A percentile compares a stretch with the other conserved stretches of the same genome.
phyloP scores from a whole-genome alignment of 129 eudicot species.

The Artemisia tridentata region DNA sequence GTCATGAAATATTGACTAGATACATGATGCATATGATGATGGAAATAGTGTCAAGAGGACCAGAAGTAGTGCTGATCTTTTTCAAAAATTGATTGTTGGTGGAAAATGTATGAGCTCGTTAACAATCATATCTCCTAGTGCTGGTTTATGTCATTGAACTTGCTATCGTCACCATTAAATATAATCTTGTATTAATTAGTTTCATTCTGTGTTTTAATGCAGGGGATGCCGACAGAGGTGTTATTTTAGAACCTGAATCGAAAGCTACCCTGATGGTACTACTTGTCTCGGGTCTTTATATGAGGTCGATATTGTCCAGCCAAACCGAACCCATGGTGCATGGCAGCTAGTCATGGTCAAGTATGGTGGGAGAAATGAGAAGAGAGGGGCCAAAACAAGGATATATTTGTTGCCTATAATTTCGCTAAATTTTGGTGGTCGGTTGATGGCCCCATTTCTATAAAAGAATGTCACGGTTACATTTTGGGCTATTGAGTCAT shows the following conservation, averaged over 20 bases:
- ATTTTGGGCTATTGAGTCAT: conserved; percentile 17
- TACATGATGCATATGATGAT: conserved; percentile 4
- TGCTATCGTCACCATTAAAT: background rate
- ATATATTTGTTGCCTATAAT: conserved; percentile 19
- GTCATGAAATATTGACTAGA: background rate
- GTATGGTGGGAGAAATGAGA: conserved; percentile 15
- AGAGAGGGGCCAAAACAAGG: conserved; percentile 18
- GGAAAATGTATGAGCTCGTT: conserved; percentile 15
- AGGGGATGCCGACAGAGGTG: background rate
- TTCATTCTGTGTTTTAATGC: background rate
- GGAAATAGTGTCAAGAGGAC: conserved; percentile 8
- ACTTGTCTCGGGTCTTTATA: background rate
- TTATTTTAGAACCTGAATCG: background rate
- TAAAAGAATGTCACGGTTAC: conserved; percentile 8
- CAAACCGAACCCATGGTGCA: background rate
- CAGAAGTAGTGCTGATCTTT: background rate
- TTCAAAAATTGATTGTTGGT: conserved; percentile 9
- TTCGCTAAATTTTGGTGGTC: conserved; percentile 11
- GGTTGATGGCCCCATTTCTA: conserved; percentile 16
- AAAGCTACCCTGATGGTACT: background rate
- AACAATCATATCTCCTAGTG: conserved; percentile 16
- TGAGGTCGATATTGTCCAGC: conserved; percentile 6
- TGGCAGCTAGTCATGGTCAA: conserved; percentile 12
- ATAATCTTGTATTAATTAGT: background rate
- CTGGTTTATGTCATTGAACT: conserved; percentile 15